Conservation (phyloP, 352 stramenopile genomes). For the Achlya hypogyna region DNA sequence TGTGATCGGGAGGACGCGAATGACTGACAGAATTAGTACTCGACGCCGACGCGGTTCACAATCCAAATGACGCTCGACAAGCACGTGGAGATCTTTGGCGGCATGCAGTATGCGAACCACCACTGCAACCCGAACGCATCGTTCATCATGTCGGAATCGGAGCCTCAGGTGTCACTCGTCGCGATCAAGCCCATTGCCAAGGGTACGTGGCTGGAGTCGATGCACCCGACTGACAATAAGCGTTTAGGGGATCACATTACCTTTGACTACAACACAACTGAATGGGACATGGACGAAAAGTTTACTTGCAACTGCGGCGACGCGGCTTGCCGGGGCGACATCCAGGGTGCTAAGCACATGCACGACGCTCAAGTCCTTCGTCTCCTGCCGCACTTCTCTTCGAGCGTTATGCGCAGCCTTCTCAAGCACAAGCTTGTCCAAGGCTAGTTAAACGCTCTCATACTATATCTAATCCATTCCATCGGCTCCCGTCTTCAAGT, state of each 20-base stretch:
- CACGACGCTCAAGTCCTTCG: constrained; percentile 36
- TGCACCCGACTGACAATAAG: neutral
- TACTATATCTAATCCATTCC: too few species aligned
- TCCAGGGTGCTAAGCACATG: constrained; percentile 77
- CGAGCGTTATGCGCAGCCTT: constrained; percentile 11
- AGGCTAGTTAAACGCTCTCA: neutral
- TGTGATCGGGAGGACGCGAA: neutral
- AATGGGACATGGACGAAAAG: constrained; percentile 90
- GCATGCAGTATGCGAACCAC: constrained; percentile 84
- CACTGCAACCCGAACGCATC: constrained; percentile 78
- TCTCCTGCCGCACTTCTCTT: constrained; percentile 3
- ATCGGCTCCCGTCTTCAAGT: too few species aligned
- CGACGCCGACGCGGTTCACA: constrained; percentile 68
- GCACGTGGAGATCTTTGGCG: constrained; percentile 76
- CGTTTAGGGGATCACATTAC: constrained; percentile 12
- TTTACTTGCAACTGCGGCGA: constrained; percentile 77
- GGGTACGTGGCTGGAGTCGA: constrained; percentile 12
- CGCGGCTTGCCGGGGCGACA: constrained; percentile 47
- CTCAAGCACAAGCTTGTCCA: constrained; percentile 18
- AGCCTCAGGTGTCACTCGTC: constrained; percentile 62
- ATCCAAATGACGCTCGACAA: constrained; percentile 66
- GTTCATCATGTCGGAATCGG: constrained; percentile 67
- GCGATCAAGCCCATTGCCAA: constrained; percentile 63
- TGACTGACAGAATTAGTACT: constrained; percentile 27
- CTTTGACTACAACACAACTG: constrained; percentile 78